phyloP scores from a whole-genome alignment of 441 rosid species.

The Gossypium davidsonii region DNA sequence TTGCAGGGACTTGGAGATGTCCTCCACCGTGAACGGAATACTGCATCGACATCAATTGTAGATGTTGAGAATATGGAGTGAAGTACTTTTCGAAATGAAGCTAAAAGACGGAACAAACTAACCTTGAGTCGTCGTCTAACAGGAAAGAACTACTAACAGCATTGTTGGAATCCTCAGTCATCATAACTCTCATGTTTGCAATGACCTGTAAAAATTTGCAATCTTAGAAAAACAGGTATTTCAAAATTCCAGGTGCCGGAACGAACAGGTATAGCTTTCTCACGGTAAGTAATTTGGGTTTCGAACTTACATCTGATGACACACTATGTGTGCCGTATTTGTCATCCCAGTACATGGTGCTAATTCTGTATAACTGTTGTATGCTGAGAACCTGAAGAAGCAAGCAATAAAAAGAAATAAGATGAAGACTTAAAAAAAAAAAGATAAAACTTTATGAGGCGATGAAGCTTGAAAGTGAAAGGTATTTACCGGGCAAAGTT shows the following conservation, averaged over 20 bases:
- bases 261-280: background rate
- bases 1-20: constrained; percentile 46
- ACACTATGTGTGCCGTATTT: constrained; percentile 65
- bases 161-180: constrained; percentile 62
- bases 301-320: constrained; percentile 46
- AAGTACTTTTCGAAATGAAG: background rate
- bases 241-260: background rate
- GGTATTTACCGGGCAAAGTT: constrained; percentile 56
- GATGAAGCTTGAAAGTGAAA: background rate
- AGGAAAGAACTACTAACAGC: constrained; percentile 61
- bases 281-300: background rate
- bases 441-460: background rate
- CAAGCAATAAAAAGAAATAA: background rate
- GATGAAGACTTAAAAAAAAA: background rate
- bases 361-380: constrained; percentile 55
- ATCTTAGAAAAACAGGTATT: background rate
- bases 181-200: constrained; percentile 58
- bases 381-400: constrained; percentile 51
- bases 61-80: background rate
- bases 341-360: constrained; percentile 69
- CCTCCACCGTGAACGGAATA: constrained; percentile 63
- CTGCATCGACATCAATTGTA: constrained; percentile 24
- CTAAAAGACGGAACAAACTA: background rate
- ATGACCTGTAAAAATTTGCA: constrained; percentile 35
- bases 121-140: constrained; percentile 66